Conservation (phyloP, 345 rosid species). For the Erodium maritimum region DNA sequence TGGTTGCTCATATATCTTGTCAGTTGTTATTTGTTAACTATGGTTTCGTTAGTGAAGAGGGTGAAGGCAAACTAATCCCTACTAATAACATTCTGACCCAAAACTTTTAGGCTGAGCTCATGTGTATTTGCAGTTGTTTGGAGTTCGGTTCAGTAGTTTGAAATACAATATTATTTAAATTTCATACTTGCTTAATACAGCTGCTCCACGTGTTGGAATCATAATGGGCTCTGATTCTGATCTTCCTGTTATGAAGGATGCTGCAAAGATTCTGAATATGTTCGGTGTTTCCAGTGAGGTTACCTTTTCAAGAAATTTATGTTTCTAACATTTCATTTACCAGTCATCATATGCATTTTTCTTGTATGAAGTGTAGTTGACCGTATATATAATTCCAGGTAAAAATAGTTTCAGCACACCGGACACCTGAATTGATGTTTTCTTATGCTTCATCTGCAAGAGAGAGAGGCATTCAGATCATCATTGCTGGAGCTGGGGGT, state of each 20-base stretch:
- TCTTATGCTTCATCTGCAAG: slow-evolving; percentile 67
- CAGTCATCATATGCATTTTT: no score
- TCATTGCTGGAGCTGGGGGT: slow-evolving; percentile 98
- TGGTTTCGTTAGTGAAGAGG: background rate
- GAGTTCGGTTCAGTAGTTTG: no score
- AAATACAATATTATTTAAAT: no score
- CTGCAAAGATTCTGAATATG: slow-evolving; percentile 50
- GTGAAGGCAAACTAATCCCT: no score
- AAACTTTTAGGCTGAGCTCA: no score
- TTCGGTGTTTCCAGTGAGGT: slow-evolving; percentile 80
- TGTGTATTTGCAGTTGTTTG: no score
- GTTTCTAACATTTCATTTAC: background rate
- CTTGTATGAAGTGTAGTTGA: no score
- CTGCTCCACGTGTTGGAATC: slow-evolving; percentile 61
- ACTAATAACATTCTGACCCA: background rate
- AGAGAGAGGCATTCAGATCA: slow-evolving; percentile 61
- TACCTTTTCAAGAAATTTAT: background rate
- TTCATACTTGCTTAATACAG: slow-evolving; percentile 27
- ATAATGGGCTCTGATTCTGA: slow-evolving; percentile 96
- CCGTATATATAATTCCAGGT: slow-evolving; percentile 29
- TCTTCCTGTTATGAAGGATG: slow-evolving; percentile 96
- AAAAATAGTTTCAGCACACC: slow-evolving; percentile 79
- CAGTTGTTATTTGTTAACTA: background rate
- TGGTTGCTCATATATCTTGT: no score
- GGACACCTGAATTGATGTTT: slow-evolving; percentile 83